Base-by-base conservation (phyloP, 148 eudicot genomes). In the Rhododendron simsii region DNA sequence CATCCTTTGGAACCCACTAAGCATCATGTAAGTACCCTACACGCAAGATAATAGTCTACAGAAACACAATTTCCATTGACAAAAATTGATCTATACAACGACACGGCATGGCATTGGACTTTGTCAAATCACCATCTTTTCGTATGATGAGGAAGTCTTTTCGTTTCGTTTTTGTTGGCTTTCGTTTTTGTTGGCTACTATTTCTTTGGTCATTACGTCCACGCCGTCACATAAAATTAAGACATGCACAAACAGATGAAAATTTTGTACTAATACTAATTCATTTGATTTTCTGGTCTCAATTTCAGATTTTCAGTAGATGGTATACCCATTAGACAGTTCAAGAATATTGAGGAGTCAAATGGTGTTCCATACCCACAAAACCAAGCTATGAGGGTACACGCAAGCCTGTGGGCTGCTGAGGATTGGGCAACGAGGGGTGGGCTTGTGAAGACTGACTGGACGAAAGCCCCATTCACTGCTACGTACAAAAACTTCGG, bases 291-390 rank as follows among this genome's bases (percentile, higher is more conserved):
- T 71, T 14, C 20, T 30, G 39, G 37, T 71, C 4, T 71, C 39
- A 71, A 71, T 71, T 71, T 71, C 76, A 71, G 76, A 71, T 13
- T 71, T 15, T 71, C 76, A 14, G 76, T 71, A 71, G 76, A 71
- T 30, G 76, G 39, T 7, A 14, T 71, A 30, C 76, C 76, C 18
- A 71, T 71, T 33, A 71, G 76, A 33, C 37, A 71, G 76, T 71
- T 30, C 41, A 71, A 71, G 76, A 71, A 71, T 33, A 30, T 30
- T 30, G 20, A 16, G 35, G 76, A 33, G 76, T 71, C 76, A 33
- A 33, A 30, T 13, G 76, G 76, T 4, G 20, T 71, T 71, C 3
- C 76, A 30, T 71, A 30, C 76, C 76, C 76, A 30, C 7, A 71
- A 16, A 1, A 33, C 20, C 76, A 71, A 71, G 37, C 76, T 41